These are phyloP conservation scores for Penicillium rolfsii DNA, from an alignment of 2,329 filamentous ascomycete genomes.

Conservation along the genomic window DNA sequence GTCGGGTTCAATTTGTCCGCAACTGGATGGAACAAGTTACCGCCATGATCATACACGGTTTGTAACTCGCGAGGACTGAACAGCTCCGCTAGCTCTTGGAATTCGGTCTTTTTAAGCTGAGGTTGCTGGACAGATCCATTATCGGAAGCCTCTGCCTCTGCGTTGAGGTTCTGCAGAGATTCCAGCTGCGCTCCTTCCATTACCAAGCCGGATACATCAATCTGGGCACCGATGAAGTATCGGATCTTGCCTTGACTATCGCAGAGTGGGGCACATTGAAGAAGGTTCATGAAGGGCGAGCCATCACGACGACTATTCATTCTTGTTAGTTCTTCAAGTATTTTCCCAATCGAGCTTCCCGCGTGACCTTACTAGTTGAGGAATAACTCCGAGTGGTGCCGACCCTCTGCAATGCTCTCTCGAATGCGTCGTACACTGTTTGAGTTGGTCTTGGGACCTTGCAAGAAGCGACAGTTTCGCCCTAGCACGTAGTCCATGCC, in stretches of 20 bases:
- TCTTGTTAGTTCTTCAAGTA: conserved; percentile 4
- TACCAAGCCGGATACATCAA: conserved; percentile 70
- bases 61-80: conserved; percentile 69
- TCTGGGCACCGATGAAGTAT: conserved; percentile 73
- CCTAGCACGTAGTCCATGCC: conserved; percentile 73
- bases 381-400: conserved; percentile 73
- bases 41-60: conserved; percentile 65
- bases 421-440: conserved; percentile 66
- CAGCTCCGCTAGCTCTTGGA: conserved; percentile 69
- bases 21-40: conserved; percentile 47
- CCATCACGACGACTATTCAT: conserved; percentile 65
- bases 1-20: conserved; percentile 15
- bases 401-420: conserved; percentile 63
- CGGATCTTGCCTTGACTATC: conserved; percentile 68
- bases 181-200: conserved; percentile 69
- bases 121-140: conserved; percentile 27
- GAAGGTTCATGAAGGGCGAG: conserved; percentile 73
- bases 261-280: conserved; percentile 71
- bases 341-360: not conserved
- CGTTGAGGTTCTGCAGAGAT: conserved; percentile 57
- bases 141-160: conserved; percentile 31
- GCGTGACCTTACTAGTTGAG: conserved; percentile 65
- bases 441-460: conserved; percentile 71
- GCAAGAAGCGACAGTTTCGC: conserved; percentile 76
- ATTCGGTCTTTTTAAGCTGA: conserved; percentile 57